These are phyloP conservation scores for Xylaria nigripes DNA, from an alignment of 495 filamentous ascomycete genomes.

Conservation along the genomic window DNA sequence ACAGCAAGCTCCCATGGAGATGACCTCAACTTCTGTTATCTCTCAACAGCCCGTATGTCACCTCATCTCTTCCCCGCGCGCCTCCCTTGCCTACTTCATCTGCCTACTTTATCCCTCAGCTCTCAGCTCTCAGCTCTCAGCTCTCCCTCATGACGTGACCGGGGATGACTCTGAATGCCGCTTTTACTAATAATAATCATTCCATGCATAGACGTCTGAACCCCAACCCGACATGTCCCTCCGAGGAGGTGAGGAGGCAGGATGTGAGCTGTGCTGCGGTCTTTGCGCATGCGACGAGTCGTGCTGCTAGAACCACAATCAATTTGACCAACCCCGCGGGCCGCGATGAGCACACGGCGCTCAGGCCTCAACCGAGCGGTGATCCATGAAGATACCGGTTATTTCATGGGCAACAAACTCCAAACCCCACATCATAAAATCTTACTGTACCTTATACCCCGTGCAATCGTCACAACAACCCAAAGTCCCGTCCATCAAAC, in stretches of 20 bases:
- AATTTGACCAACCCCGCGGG: background rate
- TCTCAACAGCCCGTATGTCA: slow-evolving; percentile 25
- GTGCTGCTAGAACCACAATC: slow-evolving; percentile 21
- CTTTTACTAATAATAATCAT: background rate
- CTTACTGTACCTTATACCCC: background rate
- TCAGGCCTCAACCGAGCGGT: too few relatives aligned
- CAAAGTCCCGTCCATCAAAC: background rate
- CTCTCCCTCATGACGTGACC: too few relatives aligned
- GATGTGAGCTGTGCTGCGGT: slow-evolving; percentile 29
- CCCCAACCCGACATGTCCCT: slow-evolving; percentile 24
- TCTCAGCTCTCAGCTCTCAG: too few relatives aligned
- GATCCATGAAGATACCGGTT: too few relatives aligned
- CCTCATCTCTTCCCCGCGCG: background rate
- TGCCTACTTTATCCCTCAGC: background rate
- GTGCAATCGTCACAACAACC: background rate
- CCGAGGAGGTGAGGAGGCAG: slow-evolving; percentile 26
- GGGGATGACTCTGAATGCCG: background rate
- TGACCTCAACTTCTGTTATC: slow-evolving; percentile 20
- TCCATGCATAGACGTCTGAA: slow-evolving; percentile 14
- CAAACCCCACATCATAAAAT: background rate
- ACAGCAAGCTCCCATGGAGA: slow-evolving; percentile 30
- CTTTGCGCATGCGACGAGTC: slow-evolving; percentile 28
- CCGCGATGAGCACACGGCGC: background rate
- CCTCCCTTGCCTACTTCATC: background rate
- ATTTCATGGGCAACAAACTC: background rate